phyloP scores from a whole-genome alignment of 2,329 filamentous ascomycete species.

The Ophiosphaerella narmari region DNA sequence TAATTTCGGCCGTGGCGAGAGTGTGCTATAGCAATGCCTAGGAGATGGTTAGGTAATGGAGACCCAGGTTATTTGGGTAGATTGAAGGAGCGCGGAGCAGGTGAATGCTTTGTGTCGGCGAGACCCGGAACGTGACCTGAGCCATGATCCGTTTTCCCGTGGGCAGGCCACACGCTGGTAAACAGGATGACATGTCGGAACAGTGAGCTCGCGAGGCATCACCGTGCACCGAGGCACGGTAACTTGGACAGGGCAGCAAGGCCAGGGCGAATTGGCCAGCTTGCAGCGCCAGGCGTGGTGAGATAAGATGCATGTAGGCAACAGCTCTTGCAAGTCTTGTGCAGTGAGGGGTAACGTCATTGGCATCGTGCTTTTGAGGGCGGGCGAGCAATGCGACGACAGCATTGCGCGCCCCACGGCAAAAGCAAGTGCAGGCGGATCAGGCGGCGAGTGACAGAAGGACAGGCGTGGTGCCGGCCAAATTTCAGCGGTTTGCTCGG shows the following conservation, averaged over 20 bases:
- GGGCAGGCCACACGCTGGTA: slow-evolving; percentile 17
- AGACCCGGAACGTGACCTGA: slow-evolving; percentile 20
- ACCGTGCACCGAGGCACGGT: slow-evolving; percentile 9
- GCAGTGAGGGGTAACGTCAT: slow-evolving; percentile 21
- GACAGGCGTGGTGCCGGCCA: slow-evolving; percentile 1
- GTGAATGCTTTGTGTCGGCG: slow-evolving; percentile 18
- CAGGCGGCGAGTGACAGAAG: slow-evolving; percentile 2
- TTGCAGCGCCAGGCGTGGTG: slow-evolving; percentile 8
- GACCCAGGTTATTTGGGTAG: neutral
- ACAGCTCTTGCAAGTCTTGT: neutral
- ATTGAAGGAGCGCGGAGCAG: neutral
- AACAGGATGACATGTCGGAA: slow-evolving; percentile 15
- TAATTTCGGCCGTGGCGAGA: no score
- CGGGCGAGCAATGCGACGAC: neutral
- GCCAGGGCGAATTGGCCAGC: slow-evolving; percentile 3
- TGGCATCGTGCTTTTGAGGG: slow-evolving; percentile 7
- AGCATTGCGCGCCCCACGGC: slow-evolving; percentile 3
- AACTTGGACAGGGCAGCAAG: slow-evolving; percentile 6
- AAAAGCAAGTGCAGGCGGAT: neutral
- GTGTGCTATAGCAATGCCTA: no score
- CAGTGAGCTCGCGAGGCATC: slow-evolving; percentile 14
- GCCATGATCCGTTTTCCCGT: slow-evolving; percentile 28
- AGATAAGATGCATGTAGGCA: slow-evolving; percentile 5
- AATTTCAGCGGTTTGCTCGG: slow-evolving; percentile 20
- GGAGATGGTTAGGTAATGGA: no score